phyloP scores from a whole-genome alignment of 116 monocot species.

The Papilionanthe hybrid region DNA sequence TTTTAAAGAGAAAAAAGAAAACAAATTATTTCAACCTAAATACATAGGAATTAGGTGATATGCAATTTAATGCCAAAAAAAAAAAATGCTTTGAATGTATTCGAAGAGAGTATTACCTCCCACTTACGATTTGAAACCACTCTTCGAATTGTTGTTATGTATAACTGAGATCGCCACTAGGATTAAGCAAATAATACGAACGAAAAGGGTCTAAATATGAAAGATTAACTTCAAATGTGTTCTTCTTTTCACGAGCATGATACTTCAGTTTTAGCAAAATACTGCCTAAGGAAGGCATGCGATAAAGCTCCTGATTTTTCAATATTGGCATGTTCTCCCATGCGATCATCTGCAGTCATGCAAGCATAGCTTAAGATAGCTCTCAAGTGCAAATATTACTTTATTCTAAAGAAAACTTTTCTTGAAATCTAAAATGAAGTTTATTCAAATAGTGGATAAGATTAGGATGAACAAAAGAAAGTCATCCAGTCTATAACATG shows the following conservation, averaged over 20 bases:
- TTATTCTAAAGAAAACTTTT: background rate
- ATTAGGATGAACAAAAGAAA: no score
- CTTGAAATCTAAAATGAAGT: background rate
- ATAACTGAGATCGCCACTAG: slow-evolving; percentile 63
- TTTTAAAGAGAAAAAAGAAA: slow-evolving; percentile 31
- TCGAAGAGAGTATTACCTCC: slow-evolving; percentile 41
- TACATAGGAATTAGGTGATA: no score
- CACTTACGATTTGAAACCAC: slow-evolving; percentile 67
- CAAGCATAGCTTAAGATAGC: background rate
- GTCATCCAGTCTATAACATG: no score
- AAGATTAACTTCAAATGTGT: slow-evolving; percentile 18
- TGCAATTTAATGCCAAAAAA: background rate
- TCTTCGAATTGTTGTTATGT: slow-evolving; percentile 79
- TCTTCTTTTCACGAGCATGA: slow-evolving; percentile 8
- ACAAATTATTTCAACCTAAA: background rate
- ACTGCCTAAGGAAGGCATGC: slow-evolving; percentile 80
- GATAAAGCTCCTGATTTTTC: slow-evolving; percentile 78
- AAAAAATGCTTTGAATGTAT: background rate
- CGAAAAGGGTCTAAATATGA: slow-evolving; percentile 57
- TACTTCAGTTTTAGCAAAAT: slow-evolving; percentile 40
- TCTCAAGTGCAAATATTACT: background rate
- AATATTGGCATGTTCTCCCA: slow-evolving; percentile 92
- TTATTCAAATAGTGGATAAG: no score
- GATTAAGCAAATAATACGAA: slow-evolving; percentile 82
- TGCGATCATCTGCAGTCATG: slow-evolving; percentile 69